Base-by-base conservation (phyloP, 2,329 filamentous ascomycete species). In the Xylaria sp. region DNA sequence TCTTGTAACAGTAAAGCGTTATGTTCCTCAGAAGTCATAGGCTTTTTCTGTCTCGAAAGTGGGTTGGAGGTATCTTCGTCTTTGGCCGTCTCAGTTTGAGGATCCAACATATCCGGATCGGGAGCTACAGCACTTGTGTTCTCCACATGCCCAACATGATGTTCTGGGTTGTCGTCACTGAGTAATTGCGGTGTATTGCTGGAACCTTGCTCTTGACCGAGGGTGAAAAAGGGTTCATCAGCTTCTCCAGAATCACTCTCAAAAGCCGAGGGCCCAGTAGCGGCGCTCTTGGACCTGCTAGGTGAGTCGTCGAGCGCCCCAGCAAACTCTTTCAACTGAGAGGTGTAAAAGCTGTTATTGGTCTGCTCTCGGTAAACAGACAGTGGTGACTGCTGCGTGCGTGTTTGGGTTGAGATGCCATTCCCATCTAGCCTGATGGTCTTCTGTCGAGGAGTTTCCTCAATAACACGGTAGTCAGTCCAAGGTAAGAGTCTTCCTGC, bases 1-100 rank as follows among this genome's bases (percentile, higher is more conserved):
- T 98, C 94, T 2, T 92, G 89, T 3, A 99, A 85, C 0, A 98
- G 85, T 68, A 92, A 84, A 10, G 93, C 92, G 77, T 98, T 99
- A 80, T 98, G 94, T 77, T 98, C 92, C 80, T 99, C 95, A 0
- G 96, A 92, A 0, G 94, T 97, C 83, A 96, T 81, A 0, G 77
- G 72, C 65, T 76, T 78, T 32, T 57, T 68, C 41, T 73, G 58
- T 69, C 76, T 69, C n/a, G 55, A 1, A 13, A 70, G 64, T 63
- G 48, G 44, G 12, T 58, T 66, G 2, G 59, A 41, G 9, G 58
- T 59, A 37, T n/a, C 9, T 10, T 72, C 65, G 13, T 67, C 65
- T 60, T 39, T 63, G 52, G 9, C 56, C 52, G 20, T 58, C 56
- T 64, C 65, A 12, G 37, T 56, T 37, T 58, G 25, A 54, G 48